Evolutionary conservation across 208 protist species (phyloP).

Genomic region (Trypanosoma brucei): DNA sequence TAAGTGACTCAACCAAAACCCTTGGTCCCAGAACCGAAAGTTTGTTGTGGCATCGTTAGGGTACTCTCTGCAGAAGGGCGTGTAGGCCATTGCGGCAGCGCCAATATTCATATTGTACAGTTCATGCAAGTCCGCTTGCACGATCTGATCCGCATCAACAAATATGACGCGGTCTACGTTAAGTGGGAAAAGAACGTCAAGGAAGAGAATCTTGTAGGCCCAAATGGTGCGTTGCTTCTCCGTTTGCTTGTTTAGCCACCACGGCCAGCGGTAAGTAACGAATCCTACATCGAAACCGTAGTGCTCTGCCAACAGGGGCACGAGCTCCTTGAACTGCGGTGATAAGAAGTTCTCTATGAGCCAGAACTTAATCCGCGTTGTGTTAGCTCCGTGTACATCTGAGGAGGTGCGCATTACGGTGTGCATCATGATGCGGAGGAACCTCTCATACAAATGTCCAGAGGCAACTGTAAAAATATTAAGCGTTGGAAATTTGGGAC

Average conservation of each 20-base stretch:
- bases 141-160: slow-evolving; percentile 98
- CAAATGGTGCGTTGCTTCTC: slow-evolving; percentile 99
- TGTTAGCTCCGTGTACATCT: slow-evolving; percentile 63
- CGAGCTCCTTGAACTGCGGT: slow-evolving; percentile 93
- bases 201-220: slow-evolving; percentile 99
- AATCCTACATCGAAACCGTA: slow-evolving; percentile 94
- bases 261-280: slow-evolving; percentile 98
- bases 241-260: slow-evolving; percentile 93
- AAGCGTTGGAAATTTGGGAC: slow-evolving; percentile 82
- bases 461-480: slow-evolving; percentile 98
- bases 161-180: slow-evolving; percentile 97
- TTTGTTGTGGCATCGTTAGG: slow-evolving; percentile 88
- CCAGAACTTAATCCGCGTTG: slow-evolving; percentile 98
- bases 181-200: slow-evolving; percentile 98
- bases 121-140: slow-evolving; percentile 82
- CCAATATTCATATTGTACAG: slow-evolving; percentile 96
- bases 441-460: slow-evolving; percentile 98
- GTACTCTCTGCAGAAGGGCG: slow-evolving; percentile 94
- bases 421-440: slow-evolving; percentile 98
- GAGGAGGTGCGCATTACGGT: slow-evolving; percentile 91
- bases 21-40: slow-evolving; percentile 91
- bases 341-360: slow-evolving; percentile 97
- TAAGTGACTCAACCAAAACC: slow-evolving; percentile 95
- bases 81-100: slow-evolving; percentile 92
- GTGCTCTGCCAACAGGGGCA: slow-evolving; percentile 82